Percentiles rank a stretch among this genome's conserved stretches.
These are phyloP conservation scores for Candida railenensis DNA, from an alignment of 805 yeast genomes.

Conservation along the genomic window DNA sequence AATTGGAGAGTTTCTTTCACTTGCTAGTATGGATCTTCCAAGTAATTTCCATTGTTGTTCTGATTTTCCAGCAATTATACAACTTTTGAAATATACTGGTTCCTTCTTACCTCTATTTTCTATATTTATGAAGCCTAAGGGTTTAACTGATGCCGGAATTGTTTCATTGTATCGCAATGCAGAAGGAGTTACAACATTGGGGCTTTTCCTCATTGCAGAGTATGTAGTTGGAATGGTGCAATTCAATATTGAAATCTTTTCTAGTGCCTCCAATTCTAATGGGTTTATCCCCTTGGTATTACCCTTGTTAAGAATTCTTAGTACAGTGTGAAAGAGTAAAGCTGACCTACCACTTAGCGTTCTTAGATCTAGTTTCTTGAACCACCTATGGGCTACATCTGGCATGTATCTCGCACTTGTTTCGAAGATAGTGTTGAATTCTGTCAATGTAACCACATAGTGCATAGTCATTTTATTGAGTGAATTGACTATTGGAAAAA, in stretches of 20 bases:
- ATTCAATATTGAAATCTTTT: slow-evolving; percentile 21
- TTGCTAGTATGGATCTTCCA: slow-evolving; percentile 27
- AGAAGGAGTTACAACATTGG: slow-evolving; percentile 22
- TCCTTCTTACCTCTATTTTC: slow-evolving; percentile 13
- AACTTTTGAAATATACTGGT: slow-evolving; percentile 20
- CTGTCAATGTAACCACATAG: slow-evolving; percentile 22
- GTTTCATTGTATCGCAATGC: slow-evolving; percentile 28
- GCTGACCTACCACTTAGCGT: slow-evolving; percentile 25
- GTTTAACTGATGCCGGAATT: slow-evolving; percentile 11
- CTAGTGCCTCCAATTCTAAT: slow-evolving; percentile 20
- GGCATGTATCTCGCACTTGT: slow-evolving; percentile 32
- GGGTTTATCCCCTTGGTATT: slow-evolving; percentile 7
- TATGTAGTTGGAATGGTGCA: slow-evolving; percentile 21
- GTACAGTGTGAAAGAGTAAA: slow-evolving; percentile 23
- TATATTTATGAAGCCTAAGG: slow-evolving; percentile 13
- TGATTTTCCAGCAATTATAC: slow-evolving; percentile 26
- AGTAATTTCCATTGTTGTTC: slow-evolving; percentile 33
- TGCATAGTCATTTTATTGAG: slow-evolving; percentile 31
- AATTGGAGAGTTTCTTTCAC: slow-evolving; percentile 15
- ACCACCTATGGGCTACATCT: slow-evolving; percentile 29
- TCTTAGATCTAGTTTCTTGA: slow-evolving; percentile 24
- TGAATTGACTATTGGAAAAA: slow-evolving; percentile 19
- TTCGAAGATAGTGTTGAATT: slow-evolving; percentile 19
- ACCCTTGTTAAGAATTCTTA: slow-evolving; percentile 17
- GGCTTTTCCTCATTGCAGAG: slow-evolving; percentile 25